Base-by-base conservation (phyloP, 768 basidiomycete species). In the Suillus weaverae region DNA sequence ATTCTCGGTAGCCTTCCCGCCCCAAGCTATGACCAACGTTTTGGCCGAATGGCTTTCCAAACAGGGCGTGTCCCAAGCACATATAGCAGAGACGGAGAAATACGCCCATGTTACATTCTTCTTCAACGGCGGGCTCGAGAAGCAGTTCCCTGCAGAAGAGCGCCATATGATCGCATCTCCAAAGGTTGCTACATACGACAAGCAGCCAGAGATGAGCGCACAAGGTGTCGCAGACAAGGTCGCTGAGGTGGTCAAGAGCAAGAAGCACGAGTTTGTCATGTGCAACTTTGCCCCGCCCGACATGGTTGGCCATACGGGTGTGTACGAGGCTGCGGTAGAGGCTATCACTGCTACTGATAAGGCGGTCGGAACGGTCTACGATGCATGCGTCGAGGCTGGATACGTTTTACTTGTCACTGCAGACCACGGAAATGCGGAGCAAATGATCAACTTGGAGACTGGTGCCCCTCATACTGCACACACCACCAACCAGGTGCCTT, bases 21-120 rank as follows among this genome's bases (percentile, higher is more conserved):
- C 95, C 14, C 92, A 94, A 71, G 81, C 82, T 8, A 97, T 97
- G 95, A 90, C 89, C 66, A 95, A 98, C 76, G 95, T 97, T 55
- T 86, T 98, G 18, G 95, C 95, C 0, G 95, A 97, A 73, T 95
- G 92, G 91, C 84, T 97, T 30, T 81, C 86, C 39, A 90, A 87
- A 70, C 78, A 95, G 64, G 92, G 85, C 10, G 72, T 91, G 64
- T 93, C 89, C 73, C 96, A 97, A 72, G 89, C 89, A 3, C 95
- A 97, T 72, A 86, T 97, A 62, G 95, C 94, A 85, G 95, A 97
- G 76, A 97, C 95, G n/a, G 95, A 97, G 76, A 97, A 98, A 79
- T 98, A 96, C 76, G 95, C 95, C 2, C 95, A 98, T 73, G 93
- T 98, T 62, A 98, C 95, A 0, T 97, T 97, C 83, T 97, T 97